Evolutionary conservation across 139 green algal species (phyloP), one percentile per base, ranked within the genome.

Genomic region (Chlorella sp.): DNA sequence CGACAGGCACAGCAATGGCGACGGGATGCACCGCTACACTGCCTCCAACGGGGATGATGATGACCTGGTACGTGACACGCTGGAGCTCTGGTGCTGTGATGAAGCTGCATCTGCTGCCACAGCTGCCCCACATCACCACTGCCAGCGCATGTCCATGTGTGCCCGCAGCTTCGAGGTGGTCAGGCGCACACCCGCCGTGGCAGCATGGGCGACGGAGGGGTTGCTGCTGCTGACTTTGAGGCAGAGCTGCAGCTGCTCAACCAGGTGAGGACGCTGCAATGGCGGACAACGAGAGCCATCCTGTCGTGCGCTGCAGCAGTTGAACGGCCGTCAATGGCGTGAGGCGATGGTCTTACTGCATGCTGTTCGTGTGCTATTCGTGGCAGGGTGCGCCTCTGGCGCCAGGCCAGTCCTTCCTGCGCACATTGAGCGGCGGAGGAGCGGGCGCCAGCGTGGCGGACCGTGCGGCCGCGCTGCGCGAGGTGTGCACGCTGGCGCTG

Each of bases 401-500:
- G 3, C 33, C 31, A 17, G 10, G 22, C 32, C 65, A 36, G n/a
- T n/a, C n/a, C n/a, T n/a, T n/a, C n/a, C n/a, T n/a, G n/a, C n/a
- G n/a, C n/a, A 50, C 31, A 34, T 26, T 50, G 17, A 2, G 35
- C 2, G 51, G 60, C 6, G 59, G 34, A 27, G 31, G 2, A 3
- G 67, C 26, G 31, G 22, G 2, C 23, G 59, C 24, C 35, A 23
- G 73, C 20, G 62, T 71, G 23, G 74, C 55, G 31, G 74, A 81
- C 0, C 79, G 79, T 32, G 77, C 75, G 20, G 24, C 64, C 33
- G 79, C 79, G 14, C 66, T 84, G 20, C 42, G 79, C 0, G 68
- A 75, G 74, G 51, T 78, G 29, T 84, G 78, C 36, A 49, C 62
- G 2, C 62, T 63, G 26, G 71, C 74, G 36, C 70, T 84, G 65